phyloP scores from a whole-genome alignment of 305 asterid species.

The Ajuga reptans region DNA sequence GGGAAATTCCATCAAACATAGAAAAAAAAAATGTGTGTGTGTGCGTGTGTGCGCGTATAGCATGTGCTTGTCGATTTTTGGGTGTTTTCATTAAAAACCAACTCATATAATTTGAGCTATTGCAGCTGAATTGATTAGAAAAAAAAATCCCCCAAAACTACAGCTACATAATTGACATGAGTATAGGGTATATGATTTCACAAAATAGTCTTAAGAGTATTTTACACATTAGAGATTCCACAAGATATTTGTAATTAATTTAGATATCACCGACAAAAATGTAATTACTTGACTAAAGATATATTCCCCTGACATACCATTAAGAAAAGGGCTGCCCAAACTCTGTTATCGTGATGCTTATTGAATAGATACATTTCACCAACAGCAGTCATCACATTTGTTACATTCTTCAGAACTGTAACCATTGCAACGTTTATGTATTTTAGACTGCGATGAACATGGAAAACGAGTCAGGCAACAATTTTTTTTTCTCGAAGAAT shows the following conservation, averaged over 20 bases:
- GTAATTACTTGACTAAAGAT: not conserved
- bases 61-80: not conserved
- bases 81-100: not conserved
- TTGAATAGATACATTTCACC: constrained; percentile 88
- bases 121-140: not conserved
- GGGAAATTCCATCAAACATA: not conserved
- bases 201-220: not conserved
- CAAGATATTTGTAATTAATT: not conserved
- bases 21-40: not conserved
- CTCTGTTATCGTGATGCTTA: constrained; percentile 79
- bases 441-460: constrained; percentile 49
- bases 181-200: not conserved
- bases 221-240: not conserved
- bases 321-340: constrained; percentile 87
- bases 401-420: constrained; percentile 83
- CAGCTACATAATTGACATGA: not conserved
- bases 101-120: not conserved
- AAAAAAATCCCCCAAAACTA: not conserved
- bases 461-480: constrained; percentile 10
- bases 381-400: constrained; percentile 86
- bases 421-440: constrained; percentile 91
- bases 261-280: not conserved
- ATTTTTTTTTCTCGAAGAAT: not conserved
- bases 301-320: constrained; percentile 48
- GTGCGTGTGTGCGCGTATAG: not conserved